Evolutionary conservation across 768 basidiomycete genomes (phyloP).

Genomic region (Pluteus cervinus): DNA sequence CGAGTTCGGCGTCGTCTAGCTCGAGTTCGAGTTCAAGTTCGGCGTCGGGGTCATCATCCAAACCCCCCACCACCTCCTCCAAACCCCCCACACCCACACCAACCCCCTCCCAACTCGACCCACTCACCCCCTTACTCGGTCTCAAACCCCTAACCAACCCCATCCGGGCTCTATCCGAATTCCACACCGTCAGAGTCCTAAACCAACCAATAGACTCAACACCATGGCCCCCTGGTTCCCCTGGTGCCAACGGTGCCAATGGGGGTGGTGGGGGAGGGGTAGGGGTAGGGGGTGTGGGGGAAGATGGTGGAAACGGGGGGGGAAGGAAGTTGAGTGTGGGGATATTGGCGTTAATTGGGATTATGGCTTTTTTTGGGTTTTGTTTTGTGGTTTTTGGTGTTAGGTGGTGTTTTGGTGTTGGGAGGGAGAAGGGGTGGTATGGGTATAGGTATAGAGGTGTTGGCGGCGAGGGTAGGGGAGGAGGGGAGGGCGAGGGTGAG

Average conservation of each 20-base stretch:
- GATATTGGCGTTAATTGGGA: slow-evolving; percentile 53
- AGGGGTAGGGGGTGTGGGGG: background rate
- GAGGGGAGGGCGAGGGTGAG: slow-evolving; percentile 11
- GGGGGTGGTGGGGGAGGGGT: slow-evolving; percentile 3
- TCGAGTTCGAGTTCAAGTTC: no score
- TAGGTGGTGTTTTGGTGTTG: slow-evolving; percentile 44
- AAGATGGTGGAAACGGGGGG: slow-evolving; percentile 12
- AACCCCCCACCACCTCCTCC: no score
- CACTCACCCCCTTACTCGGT: slow-evolving; percentile 42
- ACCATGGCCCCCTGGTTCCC: slow-evolving; percentile 6
- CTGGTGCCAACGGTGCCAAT: slow-evolving; percentile 8
- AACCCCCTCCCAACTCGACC: slow-evolving; percentile 10
- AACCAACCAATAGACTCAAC: slow-evolving; percentile 44
- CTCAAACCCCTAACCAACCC: slow-evolving; percentile 60
- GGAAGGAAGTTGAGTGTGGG: slow-evolving; percentile 49
- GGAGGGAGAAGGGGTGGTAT: slow-evolving; percentile 21
- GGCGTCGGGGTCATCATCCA: no score
- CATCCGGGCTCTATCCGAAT: slow-evolving; percentile 56
- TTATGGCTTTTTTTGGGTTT: slow-evolving; percentile 52
- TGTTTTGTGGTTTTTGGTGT: slow-evolving; percentile 48
- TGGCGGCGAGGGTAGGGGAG: slow-evolving; percentile 11
- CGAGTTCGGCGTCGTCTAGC: no score
- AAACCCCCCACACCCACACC: slow-evolving; percentile 7
- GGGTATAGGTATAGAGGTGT: slow-evolving; percentile 8
- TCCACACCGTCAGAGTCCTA: slow-evolving; percentile 62